Percentiles rank a stretch among this genome's conserved stretches.
phyloP scores from a whole-genome alignment of 2,329 filamentous ascomycete species.

The Fusarium newnesense region DNA sequence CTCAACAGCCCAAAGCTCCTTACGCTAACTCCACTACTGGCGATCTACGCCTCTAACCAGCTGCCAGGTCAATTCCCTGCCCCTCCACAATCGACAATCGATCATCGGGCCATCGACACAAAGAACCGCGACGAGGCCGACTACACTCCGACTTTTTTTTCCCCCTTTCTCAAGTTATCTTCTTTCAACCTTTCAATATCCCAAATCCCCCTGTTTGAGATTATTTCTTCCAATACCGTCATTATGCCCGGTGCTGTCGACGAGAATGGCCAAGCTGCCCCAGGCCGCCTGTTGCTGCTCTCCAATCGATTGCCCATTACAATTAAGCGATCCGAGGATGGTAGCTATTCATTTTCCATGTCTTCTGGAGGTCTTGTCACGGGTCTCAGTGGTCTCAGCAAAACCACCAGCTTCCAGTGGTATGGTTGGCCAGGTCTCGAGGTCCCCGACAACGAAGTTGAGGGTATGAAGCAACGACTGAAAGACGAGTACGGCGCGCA shows the following conservation, averaged over 20 bases:
- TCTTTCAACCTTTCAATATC: neutral
- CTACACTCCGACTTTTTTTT: constrained; percentile 3
- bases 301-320: constrained; percentile 97
- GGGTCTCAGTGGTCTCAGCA: constrained; percentile 88
- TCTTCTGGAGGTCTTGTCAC: constrained; percentile 96
- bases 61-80: constrained; percentile 41
- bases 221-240: neutral
- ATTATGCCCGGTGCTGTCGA: constrained; percentile 53
- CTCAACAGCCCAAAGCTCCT: constrained; percentile 38
- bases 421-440: constrained; percentile 98
- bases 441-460: constrained; percentile 84
- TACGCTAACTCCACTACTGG: constrained; percentile 43
- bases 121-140: constrained; percentile 33
- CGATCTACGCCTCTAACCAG: constrained; percentile 41
- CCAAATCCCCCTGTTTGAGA: neutral
- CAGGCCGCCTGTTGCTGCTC: constrained; percentile 78
- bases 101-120: constrained; percentile 32
- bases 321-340: constrained; percentile 92
- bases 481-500: constrained; percentile 90
- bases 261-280: constrained; percentile 47
- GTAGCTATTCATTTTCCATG: constrained; percentile 93
- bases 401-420: constrained; percentile 96
- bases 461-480: constrained; percentile 78
- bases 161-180: constrained; percentile 1
- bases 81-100: constrained; percentile 40